phyloP scores from a whole-genome alignment of 1,139 yeast species.

The Pichia sp. region DNA sequence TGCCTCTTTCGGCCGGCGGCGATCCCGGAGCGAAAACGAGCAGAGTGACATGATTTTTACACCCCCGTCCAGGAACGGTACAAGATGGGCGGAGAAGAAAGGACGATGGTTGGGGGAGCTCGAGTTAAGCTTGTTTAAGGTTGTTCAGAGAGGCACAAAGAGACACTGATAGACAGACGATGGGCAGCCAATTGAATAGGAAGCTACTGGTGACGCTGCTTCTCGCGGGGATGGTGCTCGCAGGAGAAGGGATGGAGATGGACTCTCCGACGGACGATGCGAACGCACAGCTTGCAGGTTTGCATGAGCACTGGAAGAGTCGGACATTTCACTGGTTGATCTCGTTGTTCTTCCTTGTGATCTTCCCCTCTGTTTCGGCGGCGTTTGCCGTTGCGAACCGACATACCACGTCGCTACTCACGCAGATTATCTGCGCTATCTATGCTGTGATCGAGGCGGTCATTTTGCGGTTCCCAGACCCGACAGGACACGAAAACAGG shows the following conservation, averaged over 20 bases:
- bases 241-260: constrained; percentile 16
- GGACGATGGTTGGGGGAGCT: too few relatives aligned
- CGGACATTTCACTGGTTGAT: constrained; percentile 63
- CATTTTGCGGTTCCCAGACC: constrained; percentile 58
- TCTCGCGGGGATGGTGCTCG: not conserved
- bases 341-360: constrained; percentile 42
- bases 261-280: constrained; percentile 21
- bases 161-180: not conserved
- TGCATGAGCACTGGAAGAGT: constrained; percentile 36
- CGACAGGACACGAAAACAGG: constrained; percentile 57
- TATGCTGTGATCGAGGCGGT: constrained; percentile 55
- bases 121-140: constrained; percentile 1
- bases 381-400: constrained; percentile 52
- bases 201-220: not conserved
- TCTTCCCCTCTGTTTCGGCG: constrained; percentile 53
- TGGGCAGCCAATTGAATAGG: not conserved
- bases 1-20: not conserved
- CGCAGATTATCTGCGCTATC: constrained; percentile 46
- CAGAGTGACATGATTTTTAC: not conserved
- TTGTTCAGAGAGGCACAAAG: not conserved
- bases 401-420: constrained; percentile 40
- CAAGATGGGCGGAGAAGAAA: not conserved
- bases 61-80: not conserved
- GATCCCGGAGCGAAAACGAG: not conserved
- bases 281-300: constrained; percentile 13